Conservation (phyloP, 2,329 filamentous ascomycete species). For the Colletotrichum sp. region DNA sequence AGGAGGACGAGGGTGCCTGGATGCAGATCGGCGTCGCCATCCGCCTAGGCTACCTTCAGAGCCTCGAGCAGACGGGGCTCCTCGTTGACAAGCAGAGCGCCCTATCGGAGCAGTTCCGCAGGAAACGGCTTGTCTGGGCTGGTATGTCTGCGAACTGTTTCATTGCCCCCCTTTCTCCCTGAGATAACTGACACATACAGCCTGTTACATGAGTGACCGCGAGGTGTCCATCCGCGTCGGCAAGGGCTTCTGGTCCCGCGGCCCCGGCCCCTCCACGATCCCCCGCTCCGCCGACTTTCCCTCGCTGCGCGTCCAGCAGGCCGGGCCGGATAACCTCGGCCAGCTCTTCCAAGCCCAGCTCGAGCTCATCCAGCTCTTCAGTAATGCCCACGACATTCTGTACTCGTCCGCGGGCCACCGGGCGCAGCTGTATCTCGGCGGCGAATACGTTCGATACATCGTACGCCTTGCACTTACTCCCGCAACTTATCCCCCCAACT, state of each 20-base stretch:
- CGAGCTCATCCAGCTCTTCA: conserved; percentile 74
- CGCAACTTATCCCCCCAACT: too few relatives aligned
- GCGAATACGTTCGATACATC: conserved; percentile 77
- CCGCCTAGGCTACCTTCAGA: conserved; percentile 72
- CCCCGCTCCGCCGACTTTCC: conserved; percentile 72
- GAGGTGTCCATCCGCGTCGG: conserved; percentile 75
- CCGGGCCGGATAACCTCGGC: conserved; percentile 70
- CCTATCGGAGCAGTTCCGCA: conserved; percentile 60
- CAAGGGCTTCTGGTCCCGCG: conserved; percentile 76
- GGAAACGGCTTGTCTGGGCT: conserved; percentile 72
- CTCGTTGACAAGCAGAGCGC: conserved; percentile 59
- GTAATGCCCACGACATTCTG: conserved; percentile 75
- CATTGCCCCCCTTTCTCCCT: background rate
- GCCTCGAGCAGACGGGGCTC: conserved; percentile 72
- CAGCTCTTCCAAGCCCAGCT: conserved; percentile 74
- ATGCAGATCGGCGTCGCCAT: conserved; percentile 77
- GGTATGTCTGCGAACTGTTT: conserved; percentile 33
- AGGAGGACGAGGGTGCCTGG: conserved; percentile 78
- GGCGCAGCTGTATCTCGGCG: conserved; percentile 72
- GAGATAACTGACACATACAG: conserved; percentile 24
- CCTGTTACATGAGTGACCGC: conserved; percentile 70
- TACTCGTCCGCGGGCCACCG: conserved; percentile 75
- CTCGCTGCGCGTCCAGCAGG: conserved; percentile 61
- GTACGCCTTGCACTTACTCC: conserved; percentile 25
- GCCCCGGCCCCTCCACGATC: conserved; percentile 70